These are phyloP conservation scores for Kregervanrija delftensis DNA, from an alignment of 805 yeast species.

Conservation along the genomic window DNA sequence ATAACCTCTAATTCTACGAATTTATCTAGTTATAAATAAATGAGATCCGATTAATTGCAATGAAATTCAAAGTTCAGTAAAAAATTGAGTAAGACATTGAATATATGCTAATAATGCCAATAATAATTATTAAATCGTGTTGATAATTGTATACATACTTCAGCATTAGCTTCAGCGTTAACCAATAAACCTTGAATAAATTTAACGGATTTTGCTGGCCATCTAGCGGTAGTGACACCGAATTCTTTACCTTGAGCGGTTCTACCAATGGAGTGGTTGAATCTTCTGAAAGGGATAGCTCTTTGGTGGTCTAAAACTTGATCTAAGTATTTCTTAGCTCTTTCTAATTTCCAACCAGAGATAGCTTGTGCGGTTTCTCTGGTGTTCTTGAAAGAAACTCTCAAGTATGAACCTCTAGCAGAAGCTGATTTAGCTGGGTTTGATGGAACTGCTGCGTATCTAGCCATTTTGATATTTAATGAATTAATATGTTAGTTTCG, in stretches of 20 bases:
- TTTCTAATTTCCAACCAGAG: slow-evolving; percentile 95
- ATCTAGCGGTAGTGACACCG: slow-evolving; percentile 99
- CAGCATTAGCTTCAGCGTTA: slow-evolving; percentile 99
- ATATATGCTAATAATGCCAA: too few relatives aligned
- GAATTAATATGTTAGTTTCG: not conserved
- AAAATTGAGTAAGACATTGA: too few relatives aligned
- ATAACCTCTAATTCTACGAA: not conserved
- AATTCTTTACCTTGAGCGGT: slow-evolving; percentile 99
- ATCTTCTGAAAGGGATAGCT: slow-evolving; percentile 99
- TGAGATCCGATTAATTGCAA: too few relatives aligned
- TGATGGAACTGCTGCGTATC: slow-evolving; percentile 99
- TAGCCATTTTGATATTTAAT: slow-evolving; percentile 61
- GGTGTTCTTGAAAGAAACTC: slow-evolving; percentile 99
- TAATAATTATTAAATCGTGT: too few relatives aligned
- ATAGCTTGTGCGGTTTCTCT: slow-evolving; percentile 99
- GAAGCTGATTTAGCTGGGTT: slow-evolving; percentile 99
- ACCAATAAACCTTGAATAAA: slow-evolving; percentile 89
- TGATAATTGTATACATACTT: slow-evolving; percentile 36
- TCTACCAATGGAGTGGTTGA: slow-evolving; percentile 94
- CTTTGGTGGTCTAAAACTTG: slow-evolving; percentile 97
- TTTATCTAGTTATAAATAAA: too few relatives aligned
- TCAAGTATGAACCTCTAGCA: slow-evolving; percentile 98
- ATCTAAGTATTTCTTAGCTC: slow-evolving; percentile 91
- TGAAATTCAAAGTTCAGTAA: too few relatives aligned
- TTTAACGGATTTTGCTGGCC: slow-evolving; percentile 99